Base-by-base conservation (phyloP, 2,329 filamentous ascomycete genomes). In the Scleromitrula shiraiana region DNA sequence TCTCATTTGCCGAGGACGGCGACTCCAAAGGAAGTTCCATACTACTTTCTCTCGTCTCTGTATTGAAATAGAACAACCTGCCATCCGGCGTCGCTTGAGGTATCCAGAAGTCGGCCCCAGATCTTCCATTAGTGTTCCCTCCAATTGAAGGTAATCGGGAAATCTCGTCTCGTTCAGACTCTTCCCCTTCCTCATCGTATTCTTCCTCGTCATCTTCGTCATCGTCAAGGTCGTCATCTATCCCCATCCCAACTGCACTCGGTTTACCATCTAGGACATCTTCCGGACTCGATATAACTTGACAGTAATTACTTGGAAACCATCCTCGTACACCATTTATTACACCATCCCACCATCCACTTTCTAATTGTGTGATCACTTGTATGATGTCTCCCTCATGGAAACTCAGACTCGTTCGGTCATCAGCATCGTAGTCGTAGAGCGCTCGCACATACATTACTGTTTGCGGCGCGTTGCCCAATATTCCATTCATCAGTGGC, bases 281-380 rank as follows among this genome's bases (percentile, higher is more conserved):
- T 58, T 88, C 84, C 42, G 84, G 77, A 59, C 81, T 82, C 51
- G 81, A 78, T 59, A 97, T 85, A 54, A 93, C 81, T 56, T 88
- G 83, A 71, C 93, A 97, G 70, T 98, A 98, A 68, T 98, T 98
- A 74, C 91, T 97, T 30, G 93, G 93, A 67, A 98, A 98, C 93
- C 93, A 98, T 65, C 93, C 93, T 64, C 93, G 83, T 58, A 95
- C 86, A 50, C 90, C 88, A 62, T 96, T 93, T 65, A 98, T 95
- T 48, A 98, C 88, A 41, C 93, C 93, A 70, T 98, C 93, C 93
- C 93, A 98, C 93, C 93, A 98, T 49, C 93, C 93, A 62, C 90
- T 97, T 68, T 98, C 93, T 49, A 97, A 76, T 70, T 96, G 91
- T 45, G 93, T 98, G 61, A 98, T 91, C 60, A 98, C 93, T 70